Evolutionary conservation across 306 rosid genomes (phyloP).

Genomic region (Gillenia trifoliata): DNA sequence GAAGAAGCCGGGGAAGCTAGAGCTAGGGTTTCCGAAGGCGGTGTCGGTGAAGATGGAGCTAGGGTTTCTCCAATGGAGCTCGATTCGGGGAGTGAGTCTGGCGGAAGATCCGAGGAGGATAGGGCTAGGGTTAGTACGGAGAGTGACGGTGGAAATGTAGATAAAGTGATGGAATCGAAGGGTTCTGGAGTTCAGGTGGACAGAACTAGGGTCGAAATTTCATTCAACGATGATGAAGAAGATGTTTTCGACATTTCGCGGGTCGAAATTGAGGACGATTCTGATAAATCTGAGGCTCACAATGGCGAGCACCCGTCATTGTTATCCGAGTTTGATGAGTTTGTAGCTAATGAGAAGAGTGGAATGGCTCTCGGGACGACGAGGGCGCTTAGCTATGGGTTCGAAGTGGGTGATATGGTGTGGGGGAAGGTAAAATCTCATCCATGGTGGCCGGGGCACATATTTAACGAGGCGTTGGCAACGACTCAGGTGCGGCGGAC

Average conservation of each 20-base stretch:
- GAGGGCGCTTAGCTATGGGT: slow-evolving; percentile 58
- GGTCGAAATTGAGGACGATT: slow-evolving; percentile 10
- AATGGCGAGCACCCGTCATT: slow-evolving; percentile 35
- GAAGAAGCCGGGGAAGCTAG: slow-evolving; percentile 23
- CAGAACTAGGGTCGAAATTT: slow-evolving; percentile 18
- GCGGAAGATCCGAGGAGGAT: slow-evolving; percentile 34
- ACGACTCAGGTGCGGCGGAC: slow-evolving; percentile 68
- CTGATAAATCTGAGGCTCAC: slow-evolving; percentile 6
- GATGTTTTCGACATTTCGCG: slow-evolving; percentile 14
- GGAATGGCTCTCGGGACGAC: slow-evolving; percentile 41
- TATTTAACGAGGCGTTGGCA: slow-evolving; percentile 70
- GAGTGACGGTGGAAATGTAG: slow-evolving; percentile 19
- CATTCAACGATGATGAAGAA: background rate
- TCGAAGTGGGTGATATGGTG: slow-evolving; percentile 85
- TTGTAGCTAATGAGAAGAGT: slow-evolving; percentile 63
- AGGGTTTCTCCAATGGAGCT: slow-evolving; percentile 39
- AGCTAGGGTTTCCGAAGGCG: slow-evolving; percentile 21
- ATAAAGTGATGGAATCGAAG: slow-evolving; percentile 18
- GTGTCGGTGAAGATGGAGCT: slow-evolving; percentile 25
- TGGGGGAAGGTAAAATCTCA: slow-evolving; percentile 99
- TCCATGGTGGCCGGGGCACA: slow-evolving; percentile 99
- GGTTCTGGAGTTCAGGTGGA: slow-evolving; percentile 15
- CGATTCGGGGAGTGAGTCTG: slow-evolving; percentile 30
- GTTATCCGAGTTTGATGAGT: slow-evolving; percentile 73
- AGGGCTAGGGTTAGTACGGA: slow-evolving; percentile 26